Evolutionary conservation across 2,329 filamentous ascomycete species (phyloP).

Genomic region (Neocatenulostroma microsporum): DNA sequence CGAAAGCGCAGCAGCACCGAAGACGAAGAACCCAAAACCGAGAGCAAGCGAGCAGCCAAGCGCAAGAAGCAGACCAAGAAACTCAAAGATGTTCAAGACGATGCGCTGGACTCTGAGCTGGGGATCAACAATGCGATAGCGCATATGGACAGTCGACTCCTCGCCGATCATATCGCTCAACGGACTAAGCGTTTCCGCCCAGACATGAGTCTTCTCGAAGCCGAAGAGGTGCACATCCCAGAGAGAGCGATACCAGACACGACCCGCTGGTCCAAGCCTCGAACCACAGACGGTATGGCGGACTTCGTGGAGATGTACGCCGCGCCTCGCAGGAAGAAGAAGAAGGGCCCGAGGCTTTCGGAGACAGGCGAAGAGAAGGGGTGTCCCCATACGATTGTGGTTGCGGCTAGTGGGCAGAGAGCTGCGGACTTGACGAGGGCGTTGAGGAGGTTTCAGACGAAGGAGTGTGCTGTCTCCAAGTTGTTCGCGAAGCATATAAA

Average conservation of each 20-base stretch:
- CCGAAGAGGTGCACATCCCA: constrained; percentile 77
- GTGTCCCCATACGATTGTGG: constrained; percentile 69
- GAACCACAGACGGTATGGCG: constrained; percentile 66
- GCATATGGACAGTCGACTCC: constrained; percentile 71
- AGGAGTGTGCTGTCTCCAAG: constrained; percentile 73
- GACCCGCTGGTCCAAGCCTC: constrained; percentile 59
- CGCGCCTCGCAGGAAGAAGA: constrained; percentile 24
- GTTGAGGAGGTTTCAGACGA: constrained; percentile 69
- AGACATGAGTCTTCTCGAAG: constrained; percentile 73
- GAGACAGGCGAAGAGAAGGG: constrained; percentile 58
- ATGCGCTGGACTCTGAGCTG: constrained; percentile 38
- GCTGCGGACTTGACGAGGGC: constrained; percentile 76
- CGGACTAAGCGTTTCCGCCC: constrained; percentile 69
- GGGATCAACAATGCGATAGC: constrained; percentile 71
- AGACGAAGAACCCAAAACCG: constrained; percentile 29
- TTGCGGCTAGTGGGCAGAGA: constrained; percentile 76
- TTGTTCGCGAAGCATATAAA: constrained; percentile 99
- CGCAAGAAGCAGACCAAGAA: constrained; percentile 52
- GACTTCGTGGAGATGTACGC: constrained; percentile 65
- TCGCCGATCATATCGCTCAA: constrained; percentile 80
- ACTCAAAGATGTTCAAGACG: constrained; percentile 57
- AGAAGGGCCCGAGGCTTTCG: constrained; percentile 50
- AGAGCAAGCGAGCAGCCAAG: constrained; percentile 39
- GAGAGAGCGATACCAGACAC: constrained; percentile 72
- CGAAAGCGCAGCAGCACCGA: too few species aligned